Conservation (phyloP, 2,329 filamentous ascomycete genomes). For the Colletotrichum aenigma region DNA sequence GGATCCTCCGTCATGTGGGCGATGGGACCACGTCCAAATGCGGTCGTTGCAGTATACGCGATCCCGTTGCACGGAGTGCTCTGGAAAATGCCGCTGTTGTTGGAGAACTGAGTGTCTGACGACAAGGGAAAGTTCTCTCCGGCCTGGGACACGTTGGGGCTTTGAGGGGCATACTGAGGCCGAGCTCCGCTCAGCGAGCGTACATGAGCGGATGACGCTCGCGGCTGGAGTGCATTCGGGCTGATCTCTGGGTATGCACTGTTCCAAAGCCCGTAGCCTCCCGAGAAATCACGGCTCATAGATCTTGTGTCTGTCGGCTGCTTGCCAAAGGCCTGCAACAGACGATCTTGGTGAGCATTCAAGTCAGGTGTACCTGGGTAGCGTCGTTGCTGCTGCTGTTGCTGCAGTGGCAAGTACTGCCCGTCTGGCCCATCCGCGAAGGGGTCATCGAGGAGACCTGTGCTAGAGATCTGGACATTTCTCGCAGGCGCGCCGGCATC, state of each 20-base stretch:
- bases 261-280: slow-evolving; percentile 1
- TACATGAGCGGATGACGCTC: slow-evolving; percentile 1
- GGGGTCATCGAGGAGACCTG: slow-evolving; percentile 30
- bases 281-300: slow-evolving; percentile 16
- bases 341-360: slow-evolving; percentile 33
- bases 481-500: background rate
- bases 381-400: background rate
- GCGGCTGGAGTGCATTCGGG: background rate
- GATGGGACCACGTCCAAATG: slow-evolving; percentile 13
- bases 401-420: background rate
- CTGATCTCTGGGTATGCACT: slow-evolving; percentile 1
- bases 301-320: slow-evolving; percentile 1
- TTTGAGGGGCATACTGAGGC: background rate
- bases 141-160: slow-evolving; percentile 25
- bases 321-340: slow-evolving; percentile 38
- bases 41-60: slow-evolving; percentile 13
- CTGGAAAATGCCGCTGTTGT: slow-evolving; percentile 55
- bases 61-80: slow-evolving; percentile 43
- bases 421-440: slow-evolving; percentile 23
- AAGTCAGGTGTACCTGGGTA: background rate
- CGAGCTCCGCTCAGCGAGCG: slow-evolving; percentile 20
- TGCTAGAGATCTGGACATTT: background rate
- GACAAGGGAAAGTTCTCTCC: slow-evolving; percentile 25
- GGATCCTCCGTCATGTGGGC: slow-evolving; percentile 15
- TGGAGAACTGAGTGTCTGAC: slow-evolving; percentile 44